phyloP scores from a whole-genome alignment of 441 rosid genomes.

The Gossypium davidsonii region DNA sequence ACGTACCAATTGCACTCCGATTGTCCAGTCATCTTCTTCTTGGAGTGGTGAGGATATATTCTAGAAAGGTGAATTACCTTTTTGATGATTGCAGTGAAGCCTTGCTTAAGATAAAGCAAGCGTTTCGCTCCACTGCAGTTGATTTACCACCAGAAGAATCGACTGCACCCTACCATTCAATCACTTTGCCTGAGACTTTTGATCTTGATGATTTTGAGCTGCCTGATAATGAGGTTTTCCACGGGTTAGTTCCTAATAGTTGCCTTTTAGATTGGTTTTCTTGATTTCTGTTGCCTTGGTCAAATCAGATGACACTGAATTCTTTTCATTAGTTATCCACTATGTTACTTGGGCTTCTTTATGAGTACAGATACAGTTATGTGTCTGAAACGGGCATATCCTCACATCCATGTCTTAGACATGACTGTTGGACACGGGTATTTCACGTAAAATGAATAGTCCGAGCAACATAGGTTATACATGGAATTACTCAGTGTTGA shows the following conservation, averaged over 20 bases:
- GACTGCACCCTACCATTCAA: conserved; percentile 95
- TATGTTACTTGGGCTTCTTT: neutral
- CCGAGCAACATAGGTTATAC: neutral
- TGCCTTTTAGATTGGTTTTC: neutral
- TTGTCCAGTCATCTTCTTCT: conserved; percentile 97
- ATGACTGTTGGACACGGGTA: neutral
- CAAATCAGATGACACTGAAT: neutral
- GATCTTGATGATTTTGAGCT: conserved; percentile 99
- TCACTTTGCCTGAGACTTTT: conserved; percentile 98
- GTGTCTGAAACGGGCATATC: neutral
- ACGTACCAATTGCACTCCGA: conserved; percentile 88
- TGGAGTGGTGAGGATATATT: conserved; percentile 98
- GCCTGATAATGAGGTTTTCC: conserved; percentile 89
- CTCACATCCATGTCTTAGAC: neutral
- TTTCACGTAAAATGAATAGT: neutral
- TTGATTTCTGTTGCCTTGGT: neutral
- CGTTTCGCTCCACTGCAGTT: conserved; percentile 97
- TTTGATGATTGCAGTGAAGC: conserved; percentile 99
- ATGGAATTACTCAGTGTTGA: conserved; percentile 11
- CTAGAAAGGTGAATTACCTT: conserved; percentile 96
- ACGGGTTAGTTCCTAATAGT: conserved; percentile 62
- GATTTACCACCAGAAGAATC: conserved; percentile 99
- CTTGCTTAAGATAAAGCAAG: conserved; percentile 94
- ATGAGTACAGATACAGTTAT: neutral
- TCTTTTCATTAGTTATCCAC: conserved; percentile 2